Conservation (phyloP, 495 filamentous ascomycete genomes). For the Penicillium paxilli region DNA sequence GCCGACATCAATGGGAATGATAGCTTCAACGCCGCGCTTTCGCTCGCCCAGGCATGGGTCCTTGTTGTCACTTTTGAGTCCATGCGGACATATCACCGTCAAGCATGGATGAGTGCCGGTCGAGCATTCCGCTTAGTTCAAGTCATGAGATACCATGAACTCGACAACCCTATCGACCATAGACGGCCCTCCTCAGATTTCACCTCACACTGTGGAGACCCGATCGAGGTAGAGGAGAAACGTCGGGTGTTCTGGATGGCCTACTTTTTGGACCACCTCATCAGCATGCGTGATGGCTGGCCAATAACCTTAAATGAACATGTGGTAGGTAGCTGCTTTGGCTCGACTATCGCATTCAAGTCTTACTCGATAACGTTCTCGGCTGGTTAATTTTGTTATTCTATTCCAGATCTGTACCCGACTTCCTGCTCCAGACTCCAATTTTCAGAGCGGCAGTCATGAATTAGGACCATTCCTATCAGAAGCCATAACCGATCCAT, state of each 20-base stretch:
- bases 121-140: slow-evolving; percentile 53
- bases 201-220: background rate
- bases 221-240: slow-evolving; percentile 41
- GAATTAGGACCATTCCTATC: slow-evolving; percentile 42
- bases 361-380: background rate
- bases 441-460: slow-evolving; percentile 49
- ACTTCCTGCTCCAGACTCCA: slow-evolving; percentile 34
- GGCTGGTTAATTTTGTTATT: background rate
- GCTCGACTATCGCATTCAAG: no score
- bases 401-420: slow-evolving; percentile 21
- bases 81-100: slow-evolving; percentile 38
- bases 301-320: slow-evolving; percentile 53
- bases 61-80: slow-evolving; percentile 51
- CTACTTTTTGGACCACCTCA: slow-evolving; percentile 51
- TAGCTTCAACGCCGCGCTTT: slow-evolving; percentile 17
- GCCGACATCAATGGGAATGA: background rate
- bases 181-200: no score
- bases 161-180: slow-evolving; percentile 31
- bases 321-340: slow-evolving; percentile 36
- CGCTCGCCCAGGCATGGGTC: slow-evolving; percentile 53
- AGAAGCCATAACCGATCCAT: slow-evolving; percentile 35
- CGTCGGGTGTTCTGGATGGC: slow-evolving; percentile 56
- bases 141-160: slow-evolving; percentile 46
- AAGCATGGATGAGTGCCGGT: slow-evolving; percentile 53
- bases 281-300: slow-evolving; percentile 44